Conservation (phyloP, 2,329 filamentous ascomycete species). For the Trichoderma simmonsii region DNA sequence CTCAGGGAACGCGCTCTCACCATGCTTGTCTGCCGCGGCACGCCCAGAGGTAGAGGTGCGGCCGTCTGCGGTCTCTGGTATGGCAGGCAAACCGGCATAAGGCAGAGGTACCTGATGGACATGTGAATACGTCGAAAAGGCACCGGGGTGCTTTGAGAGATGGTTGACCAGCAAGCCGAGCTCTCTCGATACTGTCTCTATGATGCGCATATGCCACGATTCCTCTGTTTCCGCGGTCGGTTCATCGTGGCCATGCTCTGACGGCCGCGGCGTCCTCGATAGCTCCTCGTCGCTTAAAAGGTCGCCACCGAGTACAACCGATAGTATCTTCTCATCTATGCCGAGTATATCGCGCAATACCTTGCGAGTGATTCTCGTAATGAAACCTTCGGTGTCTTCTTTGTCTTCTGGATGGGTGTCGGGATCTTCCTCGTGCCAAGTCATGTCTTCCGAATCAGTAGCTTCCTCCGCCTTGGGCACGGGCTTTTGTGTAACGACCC, state of each 20-base stretch:
- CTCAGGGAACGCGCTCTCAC: constrained; percentile 32
- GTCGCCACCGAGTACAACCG: constrained; percentile 81
- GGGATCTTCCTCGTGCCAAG: constrained; percentile 44
- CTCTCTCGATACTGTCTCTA: constrained; percentile 83
- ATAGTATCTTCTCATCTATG: constrained; percentile 80
- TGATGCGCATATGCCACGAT: constrained; percentile 71
- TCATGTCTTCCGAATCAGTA: constrained; percentile 37
- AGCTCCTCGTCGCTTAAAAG: constrained; percentile 55
- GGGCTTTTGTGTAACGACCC: constrained; percentile 45
- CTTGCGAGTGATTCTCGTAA: constrained; percentile 76
- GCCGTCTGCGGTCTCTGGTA: constrained; percentile 49
- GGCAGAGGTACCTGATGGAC: constrained; percentile 64
- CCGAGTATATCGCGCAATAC: constrained; percentile 88
- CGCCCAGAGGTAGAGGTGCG: constrained; percentile 27
- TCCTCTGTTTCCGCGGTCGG: constrained; percentile 35
- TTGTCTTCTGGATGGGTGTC: constrained; percentile 41
- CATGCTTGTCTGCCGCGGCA: constrained; percentile 23
- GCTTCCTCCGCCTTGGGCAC: constrained; percentile 21
- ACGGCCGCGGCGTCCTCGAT: constrained; percentile 44
- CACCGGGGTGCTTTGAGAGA: constrained; percentile 75
- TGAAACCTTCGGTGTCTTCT: constrained; percentile 62
- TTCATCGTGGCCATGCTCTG: constrained; percentile 29
- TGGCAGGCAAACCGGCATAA: constrained; percentile 73
- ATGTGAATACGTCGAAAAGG: constrained; percentile 77
- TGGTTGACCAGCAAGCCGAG: constrained; percentile 80